Conservation (phyloP, 495 filamentous ascomycete species). For the Aspergillus biplanus region DNA sequence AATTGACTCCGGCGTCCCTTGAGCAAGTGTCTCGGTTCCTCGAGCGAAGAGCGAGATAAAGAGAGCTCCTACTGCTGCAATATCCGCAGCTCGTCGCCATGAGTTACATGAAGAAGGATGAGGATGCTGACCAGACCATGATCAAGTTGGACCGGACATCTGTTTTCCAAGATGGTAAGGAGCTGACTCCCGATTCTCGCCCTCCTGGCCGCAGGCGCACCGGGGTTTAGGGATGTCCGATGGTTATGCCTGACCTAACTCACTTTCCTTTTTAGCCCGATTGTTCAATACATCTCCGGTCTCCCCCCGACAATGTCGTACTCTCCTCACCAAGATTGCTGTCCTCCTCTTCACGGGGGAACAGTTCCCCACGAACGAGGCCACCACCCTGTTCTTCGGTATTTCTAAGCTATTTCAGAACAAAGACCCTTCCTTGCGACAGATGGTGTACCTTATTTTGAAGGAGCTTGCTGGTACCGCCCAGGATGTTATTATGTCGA, state of each 20-base stretch:
- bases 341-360: slow-evolving; percentile 97
- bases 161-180: slow-evolving; percentile 96
- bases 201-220: slow-evolving; percentile 24
- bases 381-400: slow-evolving; percentile 97
- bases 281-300: slow-evolving; percentile 97
- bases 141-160: slow-evolving; percentile 97
- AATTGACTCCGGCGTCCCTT: slow-evolving; percentile 31
- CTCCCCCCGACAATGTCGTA: slow-evolving; percentile 91
- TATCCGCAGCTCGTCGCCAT: slow-evolving; percentile 58
- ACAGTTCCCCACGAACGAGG: slow-evolving; percentile 94
- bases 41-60: slow-evolving; percentile 12
- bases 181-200: slow-evolving; percentile 28
- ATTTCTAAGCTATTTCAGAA: slow-evolving; percentile 99
- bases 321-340: slow-evolving; percentile 95
- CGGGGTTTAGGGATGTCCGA: slow-evolving; percentile 13
- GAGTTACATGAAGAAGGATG: slow-evolving; percentile 98
- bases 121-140: slow-evolving; percentile 90
- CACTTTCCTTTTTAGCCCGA: slow-evolving; percentile 65
- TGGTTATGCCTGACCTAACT: slow-evolving; percentile 22
- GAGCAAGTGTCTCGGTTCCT: slow-evolving; percentile 9
- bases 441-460: slow-evolving; percentile 98
- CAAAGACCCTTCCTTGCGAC: slow-evolving; percentile 95
- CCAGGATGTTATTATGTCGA: slow-evolving; percentile 99
- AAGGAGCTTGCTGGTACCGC: slow-evolving; percentile 97
- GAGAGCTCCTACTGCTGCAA: slow-evolving; percentile 38